Evolutionary conservation across 2,329 filamentous ascomycete genomes (phyloP), one percentile per base, ranked within the genome.

Genomic region (Aphanoascus verrucosus): DNA sequence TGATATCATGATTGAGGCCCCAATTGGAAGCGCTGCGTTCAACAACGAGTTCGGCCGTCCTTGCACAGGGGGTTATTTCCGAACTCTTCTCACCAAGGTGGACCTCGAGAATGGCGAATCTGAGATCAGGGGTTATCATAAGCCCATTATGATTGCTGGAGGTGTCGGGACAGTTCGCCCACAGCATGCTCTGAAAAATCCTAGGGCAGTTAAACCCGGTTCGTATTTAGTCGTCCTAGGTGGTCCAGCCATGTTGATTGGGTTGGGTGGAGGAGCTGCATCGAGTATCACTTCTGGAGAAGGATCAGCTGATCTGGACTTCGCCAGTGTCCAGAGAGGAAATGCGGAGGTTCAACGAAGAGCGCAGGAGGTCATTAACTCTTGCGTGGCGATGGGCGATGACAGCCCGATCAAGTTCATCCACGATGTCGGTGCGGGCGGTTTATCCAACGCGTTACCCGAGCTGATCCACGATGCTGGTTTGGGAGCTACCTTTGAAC

Each of bases 11-110:
- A 77, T 97, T 9, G 91, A 98, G 67, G 93, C 89, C 0, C 93
- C 93, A 0, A 93, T 98, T 61, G 93, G 93, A 35, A 93, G 87
- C 62, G 93, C 93, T 49, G 83, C 88, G 17, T 97, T 94, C 76
- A 97, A 97, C 75, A 98, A 98, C 65, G 93, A 96, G 65, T 98
- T 97, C 63, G 93, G 93, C 23, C 81, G 93, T 37, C 91, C 93
- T 35, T 89, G 85, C 64, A 84, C 94, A 11, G 80, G 85, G 2
- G 93, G 93, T 19, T 91, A 89, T 65, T 98, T 98, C 76, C 80
- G 91, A 56, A 98, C 93, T 0, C 78, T 98, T 37, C 81, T 94
- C 31, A 86, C 84, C 42, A 77, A 82, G 54, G 77, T 86, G 31
- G 75, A 79, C 23, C 69, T 78, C n/a, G 77, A 75, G 43, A 76